Percentiles rank a stretch among this genome's conserved stretches.
These are phyloP conservation scores for Suhomyces sp. DNA, from an alignment of 805 yeast species.

Conservation along the genomic window DNA sequence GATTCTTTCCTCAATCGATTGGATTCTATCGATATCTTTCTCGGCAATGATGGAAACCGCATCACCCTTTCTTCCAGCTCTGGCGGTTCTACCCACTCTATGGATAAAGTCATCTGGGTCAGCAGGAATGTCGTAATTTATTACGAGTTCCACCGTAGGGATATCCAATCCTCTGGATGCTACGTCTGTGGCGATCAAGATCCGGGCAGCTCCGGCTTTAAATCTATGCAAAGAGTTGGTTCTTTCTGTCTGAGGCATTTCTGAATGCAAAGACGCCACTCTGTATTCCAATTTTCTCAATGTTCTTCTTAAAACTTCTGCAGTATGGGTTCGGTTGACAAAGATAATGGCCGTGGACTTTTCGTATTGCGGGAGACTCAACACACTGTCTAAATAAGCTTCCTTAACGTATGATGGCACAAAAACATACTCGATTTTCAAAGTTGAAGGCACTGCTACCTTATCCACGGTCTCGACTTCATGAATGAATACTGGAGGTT, in stretches of 20 bases:
- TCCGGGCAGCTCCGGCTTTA: constrained; percentile 91
- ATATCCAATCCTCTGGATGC: constrained; percentile 98
- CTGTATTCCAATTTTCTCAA: constrained; percentile 70
- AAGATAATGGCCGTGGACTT: constrained; percentile 79
- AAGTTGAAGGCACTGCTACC: constrained; percentile 76
- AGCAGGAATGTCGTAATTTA: constrained; percentile 91
- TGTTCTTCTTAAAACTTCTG: constrained; percentile 81
- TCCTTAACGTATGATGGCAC: constrained; percentile 89
- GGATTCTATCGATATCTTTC: constrained; percentile 75
- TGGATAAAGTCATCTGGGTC: constrained; percentile 97
- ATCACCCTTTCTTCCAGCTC: constrained; percentile 92
- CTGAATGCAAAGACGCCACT: constrained; percentile 89
- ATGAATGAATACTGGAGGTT: constrained; percentile 61
- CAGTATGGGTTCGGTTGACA: constrained; percentile 87
- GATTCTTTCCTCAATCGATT: constrained; percentile 84
- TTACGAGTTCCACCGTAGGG: constrained; percentile 85
- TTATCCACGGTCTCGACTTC: constrained; percentile 74
- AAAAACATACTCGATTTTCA: constrained; percentile 64
- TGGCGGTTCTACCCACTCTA: constrained; percentile 97
- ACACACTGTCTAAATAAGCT: constrained; percentile 72
- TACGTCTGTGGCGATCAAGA: constrained; percentile 92
- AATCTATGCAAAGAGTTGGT: constrained; percentile 89
- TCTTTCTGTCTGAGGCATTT: constrained; percentile 91
- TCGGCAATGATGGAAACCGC: constrained; percentile 82
- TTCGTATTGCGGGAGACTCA: constrained; percentile 60